These are phyloP conservation scores for Colletotrichum sp. DNA, from an alignment of 2,329 filamentous ascomycete species.

Conservation along the genomic window DNA sequence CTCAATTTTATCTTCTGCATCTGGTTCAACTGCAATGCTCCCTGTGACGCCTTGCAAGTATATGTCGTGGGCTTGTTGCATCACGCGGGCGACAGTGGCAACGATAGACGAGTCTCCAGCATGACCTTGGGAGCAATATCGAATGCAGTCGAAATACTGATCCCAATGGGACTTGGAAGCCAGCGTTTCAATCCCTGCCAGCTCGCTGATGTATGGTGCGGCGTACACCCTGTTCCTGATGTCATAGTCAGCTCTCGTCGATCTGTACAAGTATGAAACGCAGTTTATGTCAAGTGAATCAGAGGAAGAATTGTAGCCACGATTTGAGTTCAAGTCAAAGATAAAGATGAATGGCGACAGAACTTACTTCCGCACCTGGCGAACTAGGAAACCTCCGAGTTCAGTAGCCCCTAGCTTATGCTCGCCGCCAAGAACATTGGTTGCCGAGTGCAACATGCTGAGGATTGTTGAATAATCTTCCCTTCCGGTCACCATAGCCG, in stretches of 20 bases:
- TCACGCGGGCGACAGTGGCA: background rate
- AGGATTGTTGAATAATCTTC: background rate
- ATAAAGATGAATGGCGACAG: background rate
- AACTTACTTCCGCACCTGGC: background rate
- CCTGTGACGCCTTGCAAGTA: background rate
- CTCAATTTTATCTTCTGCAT: background rate
- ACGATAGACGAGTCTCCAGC: background rate
- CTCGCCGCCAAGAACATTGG: background rate
- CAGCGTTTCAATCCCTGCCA: background rate
- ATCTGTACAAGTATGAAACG: rapidly evolving
- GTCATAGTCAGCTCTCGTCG: background rate
- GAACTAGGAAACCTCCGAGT: background rate
- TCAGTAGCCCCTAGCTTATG: background rate
- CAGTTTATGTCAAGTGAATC: rapidly evolving
- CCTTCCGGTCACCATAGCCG: background rate
- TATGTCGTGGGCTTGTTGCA: background rate
- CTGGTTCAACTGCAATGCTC: rapidly evolving
- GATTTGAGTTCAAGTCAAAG: background rate
- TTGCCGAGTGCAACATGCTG: background rate
- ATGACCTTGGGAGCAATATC: background rate
- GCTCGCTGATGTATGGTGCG: background rate
- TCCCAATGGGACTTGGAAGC: background rate
- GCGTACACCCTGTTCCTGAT: background rate
- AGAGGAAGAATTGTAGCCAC: rapidly evolving
- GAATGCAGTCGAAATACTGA: background rate